These are phyloP conservation scores for Boletus eberwhitei DNA, from an alignment of 768 basidiomycete genomes.

Conservation along the genomic window DNA sequence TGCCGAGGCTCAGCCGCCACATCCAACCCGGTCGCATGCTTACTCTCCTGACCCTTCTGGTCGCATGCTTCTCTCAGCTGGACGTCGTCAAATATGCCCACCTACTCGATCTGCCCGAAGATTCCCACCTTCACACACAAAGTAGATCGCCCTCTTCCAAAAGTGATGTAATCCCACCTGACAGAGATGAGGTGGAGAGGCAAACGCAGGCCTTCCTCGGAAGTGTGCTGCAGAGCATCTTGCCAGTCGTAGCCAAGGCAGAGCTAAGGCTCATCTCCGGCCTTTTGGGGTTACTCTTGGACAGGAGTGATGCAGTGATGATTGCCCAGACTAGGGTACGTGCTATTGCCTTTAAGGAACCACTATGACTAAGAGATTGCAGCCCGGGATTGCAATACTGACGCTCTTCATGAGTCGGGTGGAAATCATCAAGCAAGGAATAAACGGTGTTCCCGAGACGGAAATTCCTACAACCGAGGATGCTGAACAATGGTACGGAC, in stretches of 20 bases:
- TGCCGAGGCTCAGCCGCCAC: constrained; percentile 85
- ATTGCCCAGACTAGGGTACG: constrained; percentile 81
- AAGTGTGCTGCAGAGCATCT: constrained; percentile 81
- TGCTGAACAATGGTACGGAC: constrained; percentile 69
- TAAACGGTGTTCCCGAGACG: constrained; percentile 48
- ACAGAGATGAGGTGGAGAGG: constrained; percentile 70
- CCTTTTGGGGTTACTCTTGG: constrained; percentile 76
- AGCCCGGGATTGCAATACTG: constrained; percentile 91
- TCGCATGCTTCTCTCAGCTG: constrained; percentile 91
- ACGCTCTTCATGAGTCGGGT: constrained; percentile 90
- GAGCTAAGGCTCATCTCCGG: constrained; percentile 82
- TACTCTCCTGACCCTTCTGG: constrained; percentile 84
- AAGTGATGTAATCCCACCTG: constrained; percentile 26
- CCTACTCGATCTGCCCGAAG: constrained; percentile 63
- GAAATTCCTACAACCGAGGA: constrained; percentile 70
- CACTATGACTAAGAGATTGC: background rate
- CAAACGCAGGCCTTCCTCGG: constrained; percentile 89
- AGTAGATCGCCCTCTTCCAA: constrained; percentile 17
- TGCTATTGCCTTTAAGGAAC: background rate
- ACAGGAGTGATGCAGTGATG: constrained; percentile 68
- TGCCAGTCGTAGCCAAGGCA: constrained; percentile 76
- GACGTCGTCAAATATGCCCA: constrained; percentile 84
- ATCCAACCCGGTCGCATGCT: constrained; percentile 76
- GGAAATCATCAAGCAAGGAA: constrained; percentile 83
- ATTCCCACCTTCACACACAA: constrained; percentile 38